Conservation (phyloP, 2,329 filamentous ascomycete species). For the Calonectria ilicicola region DNA sequence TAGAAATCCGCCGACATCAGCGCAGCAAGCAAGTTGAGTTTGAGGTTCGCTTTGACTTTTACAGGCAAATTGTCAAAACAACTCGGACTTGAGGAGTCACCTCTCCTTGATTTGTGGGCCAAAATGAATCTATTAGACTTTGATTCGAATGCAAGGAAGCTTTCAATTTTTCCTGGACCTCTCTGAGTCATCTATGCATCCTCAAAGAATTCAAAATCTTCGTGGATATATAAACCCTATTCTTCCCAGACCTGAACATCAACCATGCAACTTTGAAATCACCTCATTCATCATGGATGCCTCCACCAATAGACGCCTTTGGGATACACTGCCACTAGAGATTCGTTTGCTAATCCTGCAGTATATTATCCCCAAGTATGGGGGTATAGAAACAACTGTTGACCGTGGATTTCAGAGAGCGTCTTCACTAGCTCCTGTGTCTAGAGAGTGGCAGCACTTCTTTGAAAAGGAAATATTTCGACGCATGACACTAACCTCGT, state of each 20-base stretch:
- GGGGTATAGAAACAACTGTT: background rate
- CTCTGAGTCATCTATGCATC: background rate
- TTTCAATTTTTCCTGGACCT: background rate
- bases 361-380: background rate
- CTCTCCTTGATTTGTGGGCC: no score
- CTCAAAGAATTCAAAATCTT: no score
- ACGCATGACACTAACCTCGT: background rate
- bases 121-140: no score
- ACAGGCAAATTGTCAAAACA: no score
- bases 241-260: background rate
- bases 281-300: background rate
- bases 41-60: no score
- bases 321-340: background rate
- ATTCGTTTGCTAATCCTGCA: background rate
- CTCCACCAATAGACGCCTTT: background rate
- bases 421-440: background rate
- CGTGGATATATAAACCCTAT: background rate
- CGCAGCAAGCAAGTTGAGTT: no score
- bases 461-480: background rate
- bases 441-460: background rate
- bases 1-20: no score
- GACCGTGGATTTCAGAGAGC: background rate
- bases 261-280: background rate
- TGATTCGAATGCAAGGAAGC: background rate
- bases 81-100: no score